Evolutionary conservation across 345 rosid genomes (phyloP), one percentile per base, ranked within the genome.

Genomic region (Passiflora organensis): DNA sequence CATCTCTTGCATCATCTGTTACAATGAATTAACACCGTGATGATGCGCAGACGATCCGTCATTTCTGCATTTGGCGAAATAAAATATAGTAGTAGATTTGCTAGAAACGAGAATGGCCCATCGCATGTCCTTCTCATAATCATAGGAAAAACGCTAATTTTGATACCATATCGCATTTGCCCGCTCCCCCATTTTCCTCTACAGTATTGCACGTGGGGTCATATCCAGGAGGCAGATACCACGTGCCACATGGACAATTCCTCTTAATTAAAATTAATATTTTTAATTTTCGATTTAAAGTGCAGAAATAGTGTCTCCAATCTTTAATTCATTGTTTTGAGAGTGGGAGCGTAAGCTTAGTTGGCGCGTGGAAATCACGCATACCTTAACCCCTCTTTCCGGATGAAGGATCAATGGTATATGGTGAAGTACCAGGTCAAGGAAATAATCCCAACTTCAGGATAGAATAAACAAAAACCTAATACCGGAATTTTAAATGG

Each of bases 401-500:
- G n/a, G n/a, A n/a, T n/a, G n/a, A n/a, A n/a, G n/a, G n/a, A n/a
- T n/a, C n/a, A n/a, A n/a, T n/a, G n/a, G n/a, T n/a, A n/a, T n/a
- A n/a, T n/a, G n/a, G n/a, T n/a, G n/a, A 28, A 13, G 54, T 53
- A 48, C 66, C 62, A 64, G 72, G 76, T 59, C 58, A 54, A n/a
- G n/a, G n/a, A 72, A 74, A 56, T 48, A 66, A 69, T 66, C 60
- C 76, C 53, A 71, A 19, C 46, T 48, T 51, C 51, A 48, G 37
- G 39, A 51, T 1, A 11, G 20, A 47, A 60, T 48, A 53, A 42
- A 17, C 10, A 47, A 36, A 36, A 48, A 46, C n/a, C n/a, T n/a
- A 48, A 24, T 34, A n/a, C 12, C 15, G n/a, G n/a, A n/a, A n/a
- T 49, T 49, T 48, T 49, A 13, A 20, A 10, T 0, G 46, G 36